Percentiles rank a stretch among this genome's conserved stretches.
Evolutionary conservation across 768 basidiomycete species (phyloP).

Genomic region (Pleurotus tuber-regium): DNA sequence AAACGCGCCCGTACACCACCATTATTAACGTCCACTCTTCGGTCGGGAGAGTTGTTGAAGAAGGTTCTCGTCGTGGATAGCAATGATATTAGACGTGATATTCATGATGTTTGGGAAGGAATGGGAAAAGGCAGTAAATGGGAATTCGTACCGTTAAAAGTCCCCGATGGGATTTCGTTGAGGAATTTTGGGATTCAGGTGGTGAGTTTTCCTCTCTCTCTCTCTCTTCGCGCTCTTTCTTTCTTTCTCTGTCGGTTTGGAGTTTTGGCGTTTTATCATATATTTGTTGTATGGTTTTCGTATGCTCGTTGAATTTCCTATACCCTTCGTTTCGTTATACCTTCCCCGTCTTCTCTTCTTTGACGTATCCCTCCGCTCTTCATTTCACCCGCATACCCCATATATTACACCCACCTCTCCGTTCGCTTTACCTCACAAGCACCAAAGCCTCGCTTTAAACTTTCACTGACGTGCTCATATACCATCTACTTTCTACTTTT

Average conservation of each 20-base stretch:
- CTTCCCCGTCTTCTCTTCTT: too few relatives aligned
- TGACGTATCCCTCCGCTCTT: too few relatives aligned
- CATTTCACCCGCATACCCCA: too few relatives aligned
- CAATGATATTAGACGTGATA: neutral
- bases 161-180: conserved; percentile 80
- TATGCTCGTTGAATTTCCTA: too few relatives aligned
- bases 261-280: too few relatives aligned
- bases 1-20: conserved; percentile 10
- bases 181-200: conserved; percentile 90
- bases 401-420: too few relatives aligned
- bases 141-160: conserved; percentile 67
- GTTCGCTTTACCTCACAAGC: too few relatives aligned
- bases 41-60: conserved; percentile 37
- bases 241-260: conserved; percentile 7
- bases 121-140: conserved; percentile 26
- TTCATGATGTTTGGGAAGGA: conserved; percentile 3
- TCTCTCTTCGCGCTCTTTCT: conserved; percentile 7
- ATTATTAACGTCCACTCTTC: conserved; percentile 41
- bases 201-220: conserved; percentile 44
- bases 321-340: too few relatives aligned
- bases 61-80: conserved; percentile 16
- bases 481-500: conserved; percentile 7
- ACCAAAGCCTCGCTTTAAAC: neutral
- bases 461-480: neutral
- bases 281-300: neutral